phyloP scores from a whole-genome alignment of 495 filamentous ascomycete species.

The Hypoxylon fragiforme region DNA sequence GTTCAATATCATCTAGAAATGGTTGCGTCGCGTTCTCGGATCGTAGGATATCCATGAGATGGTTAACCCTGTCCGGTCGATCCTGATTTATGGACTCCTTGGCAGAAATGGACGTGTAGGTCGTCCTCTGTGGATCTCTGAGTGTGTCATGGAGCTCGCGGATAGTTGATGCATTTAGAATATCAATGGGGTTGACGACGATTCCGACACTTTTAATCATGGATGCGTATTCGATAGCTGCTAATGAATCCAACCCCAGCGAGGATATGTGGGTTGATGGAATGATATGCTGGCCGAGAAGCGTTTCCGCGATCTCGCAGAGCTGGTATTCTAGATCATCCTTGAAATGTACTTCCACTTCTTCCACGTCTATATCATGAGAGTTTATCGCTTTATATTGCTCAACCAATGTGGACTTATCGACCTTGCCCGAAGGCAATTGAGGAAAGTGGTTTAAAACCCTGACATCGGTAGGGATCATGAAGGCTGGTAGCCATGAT shows the following conservation, averaged over 20 bases:
- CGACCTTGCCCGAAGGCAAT: slow-evolving; percentile 77
- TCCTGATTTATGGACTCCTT: background rate
- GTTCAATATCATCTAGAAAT: slow-evolving; percentile 45
- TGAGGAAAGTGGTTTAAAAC: slow-evolving; percentile 64
- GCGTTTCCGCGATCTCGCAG: slow-evolving; percentile 45
- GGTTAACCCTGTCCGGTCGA: background rate
- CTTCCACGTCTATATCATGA: background rate
- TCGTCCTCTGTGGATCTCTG: background rate
- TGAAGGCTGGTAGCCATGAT: slow-evolving; percentile 73
- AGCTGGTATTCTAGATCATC: slow-evolving; percentile 53
- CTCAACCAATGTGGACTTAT: slow-evolving; percentile 64
- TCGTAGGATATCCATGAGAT: background rate
- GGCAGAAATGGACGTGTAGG: background rate
- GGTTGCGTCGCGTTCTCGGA: slow-evolving; percentile 29
- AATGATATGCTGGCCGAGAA: slow-evolving; percentile 50
- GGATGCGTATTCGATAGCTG: slow-evolving; percentile 68
- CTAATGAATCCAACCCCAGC: slow-evolving; percentile 71
- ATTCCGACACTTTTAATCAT: slow-evolving; percentile 57
- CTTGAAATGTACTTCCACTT: slow-evolving; percentile 19
- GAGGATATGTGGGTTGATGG: slow-evolving; percentile 51
- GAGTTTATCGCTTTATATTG: slow-evolving; percentile 50
- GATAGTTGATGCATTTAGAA: slow-evolving; percentile 58
- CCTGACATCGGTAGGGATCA: slow-evolving; percentile 74
- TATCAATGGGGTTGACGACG: slow-evolving; percentile 53
- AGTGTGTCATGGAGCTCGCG: slow-evolving; percentile 20